Conservation (phyloP, 129 eudicot species). For the Chrysanthemum makinoi region DNA sequence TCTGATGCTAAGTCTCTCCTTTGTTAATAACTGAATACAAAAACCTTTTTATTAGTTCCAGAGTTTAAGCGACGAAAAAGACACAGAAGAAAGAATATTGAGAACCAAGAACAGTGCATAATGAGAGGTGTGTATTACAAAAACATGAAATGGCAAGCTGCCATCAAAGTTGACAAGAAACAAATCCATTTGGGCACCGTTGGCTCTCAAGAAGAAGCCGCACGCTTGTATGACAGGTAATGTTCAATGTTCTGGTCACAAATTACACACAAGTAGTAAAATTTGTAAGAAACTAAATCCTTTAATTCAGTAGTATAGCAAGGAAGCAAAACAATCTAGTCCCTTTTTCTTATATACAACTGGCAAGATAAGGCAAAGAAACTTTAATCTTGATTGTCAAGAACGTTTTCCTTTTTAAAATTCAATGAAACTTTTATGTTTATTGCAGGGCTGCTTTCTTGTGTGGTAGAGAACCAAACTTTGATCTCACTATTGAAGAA, state of each 20-base stretch:
- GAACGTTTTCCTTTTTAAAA: constrained; percentile 4
- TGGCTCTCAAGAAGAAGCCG: constrained; percentile 91
- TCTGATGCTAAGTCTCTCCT: no score
- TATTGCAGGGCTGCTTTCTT: constrained; percentile 87
- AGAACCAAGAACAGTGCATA: constrained; percentile 65
- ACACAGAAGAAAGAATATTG: constrained; percentile 71
- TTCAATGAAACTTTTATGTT: background rate
- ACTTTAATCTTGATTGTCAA: constrained; percentile 14
- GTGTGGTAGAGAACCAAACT: constrained; percentile 97
- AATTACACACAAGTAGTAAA: constrained; percentile 5
- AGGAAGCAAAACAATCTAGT: background rate
- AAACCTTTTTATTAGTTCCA: constrained; percentile 16
- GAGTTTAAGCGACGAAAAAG: constrained; percentile 80
- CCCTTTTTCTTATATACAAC: background rate
- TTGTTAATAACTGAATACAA: no score
- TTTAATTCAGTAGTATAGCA: background rate
- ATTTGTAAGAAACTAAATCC: background rate
- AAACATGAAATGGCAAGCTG: constrained; percentile 99
- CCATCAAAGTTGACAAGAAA: constrained; percentile 94
- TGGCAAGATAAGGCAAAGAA: background rate
- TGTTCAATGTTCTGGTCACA: background rate
- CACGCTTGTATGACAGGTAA: constrained; percentile 97
- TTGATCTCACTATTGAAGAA: constrained; percentile 70
- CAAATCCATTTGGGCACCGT: constrained; percentile 98
- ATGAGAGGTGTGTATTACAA: constrained; percentile 95